A percentile compares a stretch with the other conserved stretches of the same genome.
phyloP scores from a whole-genome alignment of 2,329 filamentous ascomycete species.

The Exophiala lecanii-corni region DNA sequence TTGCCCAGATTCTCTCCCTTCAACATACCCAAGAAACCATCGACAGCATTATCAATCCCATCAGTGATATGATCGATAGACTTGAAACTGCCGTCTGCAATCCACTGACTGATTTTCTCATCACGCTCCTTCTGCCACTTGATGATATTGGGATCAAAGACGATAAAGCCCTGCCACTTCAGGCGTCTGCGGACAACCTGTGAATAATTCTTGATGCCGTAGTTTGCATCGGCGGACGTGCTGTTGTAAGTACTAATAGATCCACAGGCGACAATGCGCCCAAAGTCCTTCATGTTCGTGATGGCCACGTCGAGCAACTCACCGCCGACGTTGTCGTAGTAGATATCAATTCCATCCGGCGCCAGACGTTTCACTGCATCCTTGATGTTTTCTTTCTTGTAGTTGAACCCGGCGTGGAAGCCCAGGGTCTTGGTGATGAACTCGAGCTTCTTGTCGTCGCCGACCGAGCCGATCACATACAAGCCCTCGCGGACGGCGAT shows the following conservation, averaged over 20 bases:
- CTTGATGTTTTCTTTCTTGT: conserved; percentile 64
- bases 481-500: conserved; percentile 68
- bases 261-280: conserved; percentile 50
- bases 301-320: conserved; percentile 62
- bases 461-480: conserved; percentile 61
- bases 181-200: conserved; percentile 58
- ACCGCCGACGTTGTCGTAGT: conserved; percentile 68
- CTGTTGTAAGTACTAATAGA: conserved; percentile 65
- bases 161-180: conserved; percentile 64
- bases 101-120: conserved; percentile 64
- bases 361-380: conserved; percentile 62
- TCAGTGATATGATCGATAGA: conserved; percentile 59
- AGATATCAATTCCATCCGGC: conserved; percentile 68
- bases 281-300: conserved; percentile 53
- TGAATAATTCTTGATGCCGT: conserved; percentile 59
- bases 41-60: conserved; percentile 65
- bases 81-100: conserved; percentile 65
- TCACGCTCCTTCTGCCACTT: conserved; percentile 62
- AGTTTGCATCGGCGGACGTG: conserved; percentile 44
- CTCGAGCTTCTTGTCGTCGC: conserved; percentile 66
- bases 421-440: conserved; percentile 60
- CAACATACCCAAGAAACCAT: conserved; percentile 67
- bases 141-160: conserved; percentile 55
- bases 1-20: conserved; percentile 74
- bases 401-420: conserved; percentile 68